Conservation (phyloP, 441 rosid genomes). For the Gossypium schwendimanii region DNA sequence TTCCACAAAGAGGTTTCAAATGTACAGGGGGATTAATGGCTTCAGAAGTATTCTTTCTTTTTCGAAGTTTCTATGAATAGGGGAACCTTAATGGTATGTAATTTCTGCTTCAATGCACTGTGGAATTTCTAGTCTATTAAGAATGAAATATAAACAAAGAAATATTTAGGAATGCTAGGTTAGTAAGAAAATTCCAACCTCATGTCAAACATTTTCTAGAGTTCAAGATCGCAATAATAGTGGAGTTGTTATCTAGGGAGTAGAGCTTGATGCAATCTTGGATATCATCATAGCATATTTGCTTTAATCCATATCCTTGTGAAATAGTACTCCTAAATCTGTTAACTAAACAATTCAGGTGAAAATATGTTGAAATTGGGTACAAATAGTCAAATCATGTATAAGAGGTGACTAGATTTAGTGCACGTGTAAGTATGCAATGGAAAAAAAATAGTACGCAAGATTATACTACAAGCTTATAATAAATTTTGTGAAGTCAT, state of each 20-base stretch:
- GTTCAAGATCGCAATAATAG: neutral
- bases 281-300: neutral
- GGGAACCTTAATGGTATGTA: constrained; percentile 70
- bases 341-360: neutral
- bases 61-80: constrained; percentile 65
- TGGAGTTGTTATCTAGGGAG: neutral
- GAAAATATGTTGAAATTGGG: neutral
- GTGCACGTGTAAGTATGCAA: neutral
- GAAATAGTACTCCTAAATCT: neutral
- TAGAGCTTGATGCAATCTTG: neutral
- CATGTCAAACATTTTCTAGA: neutral
- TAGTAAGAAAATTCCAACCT: neutral
- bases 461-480: neutral
- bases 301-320: neutral
- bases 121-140: neutral
- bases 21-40: constrained; percentile 69
- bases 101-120: neutral
- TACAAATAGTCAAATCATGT: neutral
- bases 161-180: neutral
- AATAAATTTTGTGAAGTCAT: neutral
- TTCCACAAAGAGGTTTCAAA: constrained; percentile 41
- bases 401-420: neutral
- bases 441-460: neutral
- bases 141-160: neutral
- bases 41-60: constrained; percentile 54